These are phyloP conservation scores for Alloascoidea hylecoeti DNA, from an alignment of 805 yeast genomes.

Conservation along the genomic window DNA sequence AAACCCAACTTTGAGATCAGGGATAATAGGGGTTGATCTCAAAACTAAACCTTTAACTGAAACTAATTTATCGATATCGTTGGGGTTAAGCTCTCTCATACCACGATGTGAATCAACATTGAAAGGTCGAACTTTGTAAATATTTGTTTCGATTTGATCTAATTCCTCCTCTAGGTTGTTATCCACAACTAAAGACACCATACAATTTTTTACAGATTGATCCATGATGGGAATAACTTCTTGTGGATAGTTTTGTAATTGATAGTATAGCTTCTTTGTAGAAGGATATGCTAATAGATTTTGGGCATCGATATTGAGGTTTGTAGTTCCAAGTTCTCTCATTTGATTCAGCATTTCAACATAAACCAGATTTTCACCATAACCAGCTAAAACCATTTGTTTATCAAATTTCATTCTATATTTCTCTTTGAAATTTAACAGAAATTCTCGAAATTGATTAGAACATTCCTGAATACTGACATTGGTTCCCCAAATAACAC, in stretches of 20 bases:
- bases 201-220: conserved; percentile 81
- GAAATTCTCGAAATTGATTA: conserved; percentile 64
- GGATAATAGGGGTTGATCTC: conserved; percentile 81
- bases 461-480: conserved; percentile 85
- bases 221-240: conserved; percentile 97
- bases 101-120: conserved; percentile 56
- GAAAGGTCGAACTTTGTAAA: conserved; percentile 83
- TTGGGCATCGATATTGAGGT: conserved; percentile 71
- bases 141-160: conserved; percentile 66
- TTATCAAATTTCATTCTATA: conserved; percentile 44
- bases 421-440: conserved; percentile 71
- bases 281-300: conserved; percentile 65
- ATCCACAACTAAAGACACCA: conserved; percentile 50
- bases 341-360: conserved; percentile 59
- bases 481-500: conserved; percentile 98
- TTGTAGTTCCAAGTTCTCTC: conserved; percentile 67
- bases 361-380: conserved; percentile 65
- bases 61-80: conserved; percentile 87
- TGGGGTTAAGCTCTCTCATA: conserved; percentile 87
- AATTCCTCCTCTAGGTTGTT: conserved; percentile 18
- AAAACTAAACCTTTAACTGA: conserved; percentile 83
- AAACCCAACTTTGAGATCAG: conserved; percentile 96
- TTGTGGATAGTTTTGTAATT: conserved; percentile 85
- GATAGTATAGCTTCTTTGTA: conserved; percentile 70
- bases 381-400: conserved; percentile 20